Evolutionary conservation across 305 asterid species (phyloP).

Genomic region (Andrographis paniculata): DNA sequence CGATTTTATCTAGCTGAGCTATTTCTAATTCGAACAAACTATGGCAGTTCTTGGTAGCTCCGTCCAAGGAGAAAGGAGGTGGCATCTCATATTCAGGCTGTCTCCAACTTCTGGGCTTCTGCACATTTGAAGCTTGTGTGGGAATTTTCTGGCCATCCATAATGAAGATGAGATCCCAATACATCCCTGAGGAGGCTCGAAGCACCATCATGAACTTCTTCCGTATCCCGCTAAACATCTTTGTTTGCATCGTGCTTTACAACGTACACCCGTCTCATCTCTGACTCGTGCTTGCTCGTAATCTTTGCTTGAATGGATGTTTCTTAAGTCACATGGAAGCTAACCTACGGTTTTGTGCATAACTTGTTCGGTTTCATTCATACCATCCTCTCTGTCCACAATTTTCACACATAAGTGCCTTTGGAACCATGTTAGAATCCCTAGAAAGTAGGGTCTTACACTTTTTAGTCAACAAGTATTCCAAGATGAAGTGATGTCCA

Average conservation of each 20-base stretch:
- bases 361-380: not conserved
- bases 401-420: not conserved
- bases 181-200: conserved; percentile 90
- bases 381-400: not conserved
- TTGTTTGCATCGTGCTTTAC: conserved; percentile 85
- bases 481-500: not conserved
- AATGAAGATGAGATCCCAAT: conserved; percentile 97
- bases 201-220: conserved; percentile 95
- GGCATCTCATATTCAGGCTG: conserved; percentile 63
- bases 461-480: not conserved
- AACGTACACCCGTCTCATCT: conserved; percentile 41
- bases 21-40: conserved; percentile 16
- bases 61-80: conserved; percentile 49
- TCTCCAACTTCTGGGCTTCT: conserved; percentile 81
- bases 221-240: conserved; percentile 86
- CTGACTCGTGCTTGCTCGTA: conserved; percentile 2
- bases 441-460: not conserved
- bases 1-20: conserved; percentile 17
- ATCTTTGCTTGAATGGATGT: not conserved
- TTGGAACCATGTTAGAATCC: not conserved
- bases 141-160: conserved; percentile 96
- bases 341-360: not conserved
- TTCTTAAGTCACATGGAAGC: not conserved
- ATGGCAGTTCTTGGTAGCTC: conserved; percentile 59
- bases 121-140: conserved; percentile 81